A percentile compares a stretch with the other conserved stretches of the same genome.
Conservation (phyloP, 306 rosid genomes). For the Elaeagnus macrophylla region DNA sequence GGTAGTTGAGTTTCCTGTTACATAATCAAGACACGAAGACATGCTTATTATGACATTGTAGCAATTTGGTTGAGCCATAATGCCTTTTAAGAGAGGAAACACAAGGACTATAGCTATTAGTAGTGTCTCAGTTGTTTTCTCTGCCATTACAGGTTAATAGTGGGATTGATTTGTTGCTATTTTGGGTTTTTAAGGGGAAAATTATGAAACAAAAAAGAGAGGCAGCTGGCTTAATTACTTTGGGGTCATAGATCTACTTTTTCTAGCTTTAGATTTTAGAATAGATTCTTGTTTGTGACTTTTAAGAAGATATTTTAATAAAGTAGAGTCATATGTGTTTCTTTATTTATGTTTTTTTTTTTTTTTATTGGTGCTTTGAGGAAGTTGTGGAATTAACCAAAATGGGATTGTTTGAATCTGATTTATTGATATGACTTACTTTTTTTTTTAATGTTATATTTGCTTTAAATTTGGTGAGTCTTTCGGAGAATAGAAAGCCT, state of each 20-base stretch:
- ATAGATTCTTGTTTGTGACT: neutral
- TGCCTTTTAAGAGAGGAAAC: conserved; percentile 26
- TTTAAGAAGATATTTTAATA: neutral
- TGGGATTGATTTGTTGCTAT: neutral
- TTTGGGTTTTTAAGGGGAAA: neutral
- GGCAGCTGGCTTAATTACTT: neutral
- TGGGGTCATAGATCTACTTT: neutral
- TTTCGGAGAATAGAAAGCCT: too few relatives aligned
- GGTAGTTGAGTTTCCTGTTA: conserved; percentile 41
- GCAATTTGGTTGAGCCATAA: conserved; percentile 43
- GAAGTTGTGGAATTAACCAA: too few relatives aligned
- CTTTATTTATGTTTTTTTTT: neutral
- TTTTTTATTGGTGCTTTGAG: neutral
- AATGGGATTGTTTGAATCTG: too few relatives aligned
- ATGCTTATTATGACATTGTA: conserved; percentile 31
- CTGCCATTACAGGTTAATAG: conserved; percentile 25
- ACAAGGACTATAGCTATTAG: conserved; percentile 19
- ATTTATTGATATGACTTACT: too few relatives aligned
- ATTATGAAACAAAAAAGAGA: neutral
- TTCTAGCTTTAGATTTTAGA: neutral
- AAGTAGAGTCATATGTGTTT: neutral
- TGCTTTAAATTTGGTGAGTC: too few relatives aligned
- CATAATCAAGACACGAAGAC: conserved; percentile 48
- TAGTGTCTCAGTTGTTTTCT: conserved; percentile 7
- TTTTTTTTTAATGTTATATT: too few relatives aligned